These are phyloP conservation scores for Perkinsus olseni DNA, from an alignment of 169 alveolate species.

Conservation along the genomic window DNA sequence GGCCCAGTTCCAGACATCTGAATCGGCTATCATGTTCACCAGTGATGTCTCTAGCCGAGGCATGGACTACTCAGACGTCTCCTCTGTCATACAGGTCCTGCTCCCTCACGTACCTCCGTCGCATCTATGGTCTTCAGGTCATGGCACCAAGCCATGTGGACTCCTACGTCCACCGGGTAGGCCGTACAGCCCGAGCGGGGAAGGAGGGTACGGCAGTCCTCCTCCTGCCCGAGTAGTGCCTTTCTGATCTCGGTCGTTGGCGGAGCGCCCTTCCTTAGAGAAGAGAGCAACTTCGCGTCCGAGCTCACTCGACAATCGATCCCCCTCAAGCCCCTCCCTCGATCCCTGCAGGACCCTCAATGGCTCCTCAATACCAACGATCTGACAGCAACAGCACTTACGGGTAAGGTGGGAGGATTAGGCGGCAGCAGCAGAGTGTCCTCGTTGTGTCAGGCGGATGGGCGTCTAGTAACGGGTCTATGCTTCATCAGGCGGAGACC, in stretches of 20 bases:
- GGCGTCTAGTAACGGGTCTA: neutral
- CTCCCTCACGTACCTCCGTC: neutral
- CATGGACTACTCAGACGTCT: neutral
- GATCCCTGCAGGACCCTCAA: neutral
- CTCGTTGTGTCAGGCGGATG: neutral
- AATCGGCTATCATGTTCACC: neutral
- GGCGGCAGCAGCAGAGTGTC: neutral
- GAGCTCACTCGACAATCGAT: neutral
- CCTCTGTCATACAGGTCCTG: neutral
- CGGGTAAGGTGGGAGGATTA: neutral
- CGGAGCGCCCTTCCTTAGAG: neutral
- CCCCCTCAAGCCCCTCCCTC: neutral
- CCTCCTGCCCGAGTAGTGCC: slow-evolving; percentile 79
- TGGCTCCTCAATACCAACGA: neutral
- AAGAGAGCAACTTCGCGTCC: neutral
- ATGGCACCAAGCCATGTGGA: neutral
- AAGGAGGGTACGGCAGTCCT: slow-evolving; percentile 87
- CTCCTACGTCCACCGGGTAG: slow-evolving; percentile 81
- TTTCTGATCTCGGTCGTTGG: neutral
- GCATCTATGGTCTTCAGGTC: neutral
- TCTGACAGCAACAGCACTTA: neutral
- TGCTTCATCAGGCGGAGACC: neutral
- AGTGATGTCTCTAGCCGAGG: neutral
- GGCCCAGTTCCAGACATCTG: neutral
- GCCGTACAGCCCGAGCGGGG: slow-evolving; percentile 98